Conservation (phyloP, 352 stramenopile genomes). For the Halophytophthora polymorphica region DNA sequence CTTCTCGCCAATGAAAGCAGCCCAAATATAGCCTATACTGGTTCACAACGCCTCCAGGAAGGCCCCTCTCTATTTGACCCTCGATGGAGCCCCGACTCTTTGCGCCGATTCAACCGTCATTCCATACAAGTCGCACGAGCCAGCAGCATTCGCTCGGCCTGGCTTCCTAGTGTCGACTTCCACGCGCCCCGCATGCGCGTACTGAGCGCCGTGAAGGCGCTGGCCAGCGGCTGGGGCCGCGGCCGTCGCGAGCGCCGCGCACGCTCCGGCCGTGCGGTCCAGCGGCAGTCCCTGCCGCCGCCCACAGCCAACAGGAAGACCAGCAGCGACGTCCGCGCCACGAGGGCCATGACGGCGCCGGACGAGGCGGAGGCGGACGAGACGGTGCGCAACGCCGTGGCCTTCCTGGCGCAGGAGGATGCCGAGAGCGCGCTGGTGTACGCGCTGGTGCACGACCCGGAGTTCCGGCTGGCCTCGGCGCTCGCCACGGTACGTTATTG, state of each 20-base stretch:
- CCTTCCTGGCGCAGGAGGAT: constrained; percentile 64
- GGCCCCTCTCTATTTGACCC: no score
- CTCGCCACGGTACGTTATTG: constrained; percentile 35
- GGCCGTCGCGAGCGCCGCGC: constrained; percentile 8
- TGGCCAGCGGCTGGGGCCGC: constrained; percentile 19
- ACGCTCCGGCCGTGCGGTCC: neutral
- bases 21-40: no score
- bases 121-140: no score
- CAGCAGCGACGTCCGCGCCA: constrained; percentile 6
- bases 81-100: no score
- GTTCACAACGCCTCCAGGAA: no score
- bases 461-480: constrained; percentile 69
- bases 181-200: constrained; percentile 15
- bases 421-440: constrained; percentile 67
- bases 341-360: neutral
- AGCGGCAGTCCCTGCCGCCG: neutral
- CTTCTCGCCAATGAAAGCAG: no score
- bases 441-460: constrained; percentile 72
- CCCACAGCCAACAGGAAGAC: constrained; percentile 6
- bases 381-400: constrained; percentile 61
- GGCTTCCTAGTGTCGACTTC: no score
- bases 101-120: no score
- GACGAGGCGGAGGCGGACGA: constrained; percentile 21
- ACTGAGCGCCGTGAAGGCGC: constrained; percentile 19
- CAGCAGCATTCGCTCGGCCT: no score